Conservation (phyloP, 192 early-diverging fungal genomes). For the Rhizoclosmatium globosum region DNA sequence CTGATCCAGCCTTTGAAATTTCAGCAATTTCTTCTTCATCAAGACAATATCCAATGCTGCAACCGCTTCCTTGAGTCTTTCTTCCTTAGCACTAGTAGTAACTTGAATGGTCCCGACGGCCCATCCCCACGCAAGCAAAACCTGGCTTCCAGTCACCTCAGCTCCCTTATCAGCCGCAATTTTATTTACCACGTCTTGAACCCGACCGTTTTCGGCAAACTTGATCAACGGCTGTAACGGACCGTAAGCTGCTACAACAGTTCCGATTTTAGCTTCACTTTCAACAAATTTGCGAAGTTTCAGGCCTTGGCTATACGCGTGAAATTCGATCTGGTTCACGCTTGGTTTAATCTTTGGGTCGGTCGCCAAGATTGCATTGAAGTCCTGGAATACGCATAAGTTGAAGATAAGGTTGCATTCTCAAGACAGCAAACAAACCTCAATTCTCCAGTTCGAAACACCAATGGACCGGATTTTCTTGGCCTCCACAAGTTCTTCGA, state of each 20-base stretch:
- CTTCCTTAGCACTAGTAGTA: conserved; percentile 32
- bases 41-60: conserved; percentile 19
- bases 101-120: conserved; percentile 22
- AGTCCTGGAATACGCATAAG: background rate
- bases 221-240: conserved; percentile 48
- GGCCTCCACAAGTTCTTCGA: conserved; percentile 72
- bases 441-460: conserved; percentile 75
- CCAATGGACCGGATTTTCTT: conserved; percentile 81
- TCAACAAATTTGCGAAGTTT: background rate
- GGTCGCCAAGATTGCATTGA: conserved; percentile 12
- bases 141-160: conserved; percentile 25
- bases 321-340: conserved; percentile 46
- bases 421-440: conserved; percentile 28
- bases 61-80: conserved; percentile 35
- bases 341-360: background rate
- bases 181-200: background rate
- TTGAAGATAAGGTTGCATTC: background rate
- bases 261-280: background rate
- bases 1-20: conserved; percentile 4
- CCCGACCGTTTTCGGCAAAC: conserved; percentile 24
- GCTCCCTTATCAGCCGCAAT: conserved; percentile 15
- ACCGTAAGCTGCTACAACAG: conserved; percentile 48
- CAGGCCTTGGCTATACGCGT: conserved; percentile 41
- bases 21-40: background rate
- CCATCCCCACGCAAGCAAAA: conserved; percentile 32